Evolutionary conservation across 2,329 filamentous ascomycete genomes (phyloP), one percentile per base, ranked within the genome.

Genomic region (Clonostachys rosea): DNA sequence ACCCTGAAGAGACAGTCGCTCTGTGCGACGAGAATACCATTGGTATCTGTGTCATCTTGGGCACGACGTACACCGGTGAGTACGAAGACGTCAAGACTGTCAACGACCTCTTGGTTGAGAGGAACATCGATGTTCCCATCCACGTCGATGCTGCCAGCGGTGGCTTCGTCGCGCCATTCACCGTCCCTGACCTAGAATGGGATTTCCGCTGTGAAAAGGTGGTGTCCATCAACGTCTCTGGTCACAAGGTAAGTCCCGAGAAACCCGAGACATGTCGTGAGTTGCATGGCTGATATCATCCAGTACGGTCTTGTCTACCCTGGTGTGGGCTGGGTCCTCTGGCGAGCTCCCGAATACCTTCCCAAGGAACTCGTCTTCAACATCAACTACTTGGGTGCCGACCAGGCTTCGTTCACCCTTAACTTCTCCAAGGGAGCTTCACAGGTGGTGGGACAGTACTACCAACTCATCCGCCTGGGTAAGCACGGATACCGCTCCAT

Each of bases 341-440:
- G 91, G 91, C 83, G 91, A 43, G 81, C 83, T 37, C 81, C 89
- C 44, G 86, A 94, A 65, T 94, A 78, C 68, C 79, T 96, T 4
- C 92, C 92, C 8, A 79, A 92, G 62, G 91, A 96, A 60, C 84
- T 96, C 18, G 90, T 97, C 59, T 97, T 97, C 81, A 96, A 96
- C 78, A 96, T 97, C 79, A 96, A 96, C 78, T 97, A 97, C 71
- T 86, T 96, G 6, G 92, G 92, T 44, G 91, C 92, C 11, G 90
- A 96, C 62, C 92, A 97, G 66, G 87, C 91, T 3, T 96, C 90
- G 4, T 96, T 96, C 72, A 96, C 92, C 0, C 83, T 97, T 50
- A 97, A 97, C 76, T 97, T 97, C 75, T 95, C 89, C 62, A 95
- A 96, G 67, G 91, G 91, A 48, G 92, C 92, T 12, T 90, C 87